Evolutionary conservation across 106 monocot genomes (phyloP).

Genomic region (Dioscorea alata): DNA sequence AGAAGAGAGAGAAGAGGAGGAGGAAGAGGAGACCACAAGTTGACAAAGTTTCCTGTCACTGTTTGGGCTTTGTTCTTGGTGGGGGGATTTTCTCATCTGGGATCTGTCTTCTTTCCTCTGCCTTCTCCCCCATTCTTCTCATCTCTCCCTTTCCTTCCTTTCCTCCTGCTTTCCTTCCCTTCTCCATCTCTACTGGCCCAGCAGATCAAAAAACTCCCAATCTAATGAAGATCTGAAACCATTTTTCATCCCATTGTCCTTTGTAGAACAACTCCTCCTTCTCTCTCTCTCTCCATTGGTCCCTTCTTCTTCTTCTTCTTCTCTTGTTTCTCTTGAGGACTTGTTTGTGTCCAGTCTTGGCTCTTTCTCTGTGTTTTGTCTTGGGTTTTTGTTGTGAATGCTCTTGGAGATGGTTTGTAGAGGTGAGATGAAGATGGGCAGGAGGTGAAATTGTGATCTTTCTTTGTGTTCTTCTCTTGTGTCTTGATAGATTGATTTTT

Average conservation of each 20-base stretch:
- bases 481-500: not conserved
- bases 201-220: constrained; percentile 1
- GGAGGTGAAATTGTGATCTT: not conserved
- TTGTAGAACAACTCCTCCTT: not conserved
- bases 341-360: not conserved
- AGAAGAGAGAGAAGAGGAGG: not conserved
- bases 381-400: not conserved
- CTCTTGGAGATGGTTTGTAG: not conserved
- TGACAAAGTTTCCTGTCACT: constrained; percentile 5
- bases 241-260: not conserved
- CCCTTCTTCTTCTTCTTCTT: not conserved
- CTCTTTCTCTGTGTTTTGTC: not conserved
- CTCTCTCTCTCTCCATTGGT: not conserved
- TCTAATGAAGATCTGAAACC: not conserved
- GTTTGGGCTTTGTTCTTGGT: constrained; percentile 2
- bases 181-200: constrained; percentile 1
- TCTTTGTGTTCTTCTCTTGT: not conserved
- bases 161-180: too few relatives aligned
- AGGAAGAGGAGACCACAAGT: not conserved
- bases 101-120: constrained; percentile 3
- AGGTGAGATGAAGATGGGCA: not conserved
- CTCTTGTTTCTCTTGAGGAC: not conserved
- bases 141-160: too few relatives aligned
- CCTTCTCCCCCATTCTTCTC: too few relatives aligned
- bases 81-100: constrained; percentile 2